Evolutionary conservation across 1,139 yeast species (phyloP).

Genomic region (Magnusiomyces paraingens): DNA sequence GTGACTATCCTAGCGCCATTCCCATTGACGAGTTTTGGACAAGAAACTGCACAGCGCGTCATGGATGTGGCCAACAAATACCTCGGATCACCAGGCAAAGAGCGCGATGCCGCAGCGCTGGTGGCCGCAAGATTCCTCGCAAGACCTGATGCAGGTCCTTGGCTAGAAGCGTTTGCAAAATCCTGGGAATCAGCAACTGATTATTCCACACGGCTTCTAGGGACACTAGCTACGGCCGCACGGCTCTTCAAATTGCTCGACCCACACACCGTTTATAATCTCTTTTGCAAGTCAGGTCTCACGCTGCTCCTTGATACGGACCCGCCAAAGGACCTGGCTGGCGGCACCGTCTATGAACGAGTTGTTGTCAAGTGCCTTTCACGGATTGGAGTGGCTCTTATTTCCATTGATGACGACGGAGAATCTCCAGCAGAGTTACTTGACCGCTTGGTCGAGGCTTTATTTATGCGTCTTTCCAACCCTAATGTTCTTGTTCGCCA

Average conservation of each 20-base stretch:
- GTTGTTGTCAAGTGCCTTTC: constrained; percentile 35
- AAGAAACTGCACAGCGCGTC: constrained; percentile 35
- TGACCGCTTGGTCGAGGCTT: constrained; percentile 40
- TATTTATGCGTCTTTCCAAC: constrained; percentile 32
- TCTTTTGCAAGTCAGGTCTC: not conserved
- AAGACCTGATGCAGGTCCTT: constrained; percentile 31
- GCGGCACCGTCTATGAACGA: constrained; percentile 15
- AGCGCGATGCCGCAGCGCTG: constrained; percentile 42
- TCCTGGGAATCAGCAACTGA: constrained; percentile 6
- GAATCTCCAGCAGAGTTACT: constrained; percentile 25
- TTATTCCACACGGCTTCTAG: constrained; percentile 19
- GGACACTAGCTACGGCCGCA: constrained; percentile 24
- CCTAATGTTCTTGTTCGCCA: constrained; percentile 39
- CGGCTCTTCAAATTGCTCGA: constrained; percentile 15
- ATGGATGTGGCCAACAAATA: constrained; percentile 33
- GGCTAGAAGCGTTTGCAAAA: constrained; percentile 8
- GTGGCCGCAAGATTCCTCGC: constrained; percentile 40
- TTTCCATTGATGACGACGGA: constrained; percentile 4
- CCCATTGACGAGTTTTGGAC: constrained; percentile 41
- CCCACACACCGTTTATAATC: constrained; percentile 13
- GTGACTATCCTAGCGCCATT: constrained; percentile 69
- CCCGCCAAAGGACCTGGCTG: not conserved
- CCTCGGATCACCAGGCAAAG: constrained; percentile 42
- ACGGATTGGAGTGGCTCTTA: constrained; percentile 25
- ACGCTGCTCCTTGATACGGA: not conserved